Evolutionary conservation across 495 filamentous ascomycete genomes (phyloP), one percentile per base, ranked within the genome.

Genomic region (Aspergillus taichungensis): DNA sequence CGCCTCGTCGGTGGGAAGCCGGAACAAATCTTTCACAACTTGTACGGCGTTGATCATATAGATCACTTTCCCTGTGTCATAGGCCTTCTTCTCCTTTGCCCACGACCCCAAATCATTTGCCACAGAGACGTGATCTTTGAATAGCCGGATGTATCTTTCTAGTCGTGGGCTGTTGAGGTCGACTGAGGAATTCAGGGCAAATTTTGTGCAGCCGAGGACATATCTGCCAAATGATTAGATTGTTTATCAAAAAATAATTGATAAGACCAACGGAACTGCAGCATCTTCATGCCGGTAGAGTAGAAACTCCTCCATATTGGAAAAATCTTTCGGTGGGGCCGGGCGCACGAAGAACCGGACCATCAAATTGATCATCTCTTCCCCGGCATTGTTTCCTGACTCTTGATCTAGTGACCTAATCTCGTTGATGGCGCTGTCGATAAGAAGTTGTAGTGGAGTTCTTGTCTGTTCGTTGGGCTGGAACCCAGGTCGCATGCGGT

Each of bases 41-140:
- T 54, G 12, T 9, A 54, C 51, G 9, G 49, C 47, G 35, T 54
- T 54, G 42, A 50, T 51, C 1, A 54, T 42, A 6, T 49, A 31
- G 4, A 28, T 18, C 3, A 37, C 37, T 27, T 46, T 36, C 1
- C 51, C 51, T 11, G n/a, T 14, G 13, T 51, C 47, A 18, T 41
- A 51, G 5, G 27, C 37, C 9, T 9, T 18, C 12, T 47, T 46
- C 35, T 54, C 51, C 38, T 50, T 54, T 7, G 42, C 51, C 32
- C 40, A 51, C 2, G 51, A 54, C 0, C 34, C 51, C 30, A 54
- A 37, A 30, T 54, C 51, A 30, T 54, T 54, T 12, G 35, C 43
- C 8, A 54, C 13, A 24, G 47, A 46, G 13, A 54, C 45, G 37
- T 50, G 47, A 14, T 54, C 47, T 18, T 44, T 45, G 30, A 46